These are phyloP conservation scores for Aspergillus campestris DNA, from an alignment of 495 filamentous ascomycete genomes.

Conservation along the genomic window DNA sequence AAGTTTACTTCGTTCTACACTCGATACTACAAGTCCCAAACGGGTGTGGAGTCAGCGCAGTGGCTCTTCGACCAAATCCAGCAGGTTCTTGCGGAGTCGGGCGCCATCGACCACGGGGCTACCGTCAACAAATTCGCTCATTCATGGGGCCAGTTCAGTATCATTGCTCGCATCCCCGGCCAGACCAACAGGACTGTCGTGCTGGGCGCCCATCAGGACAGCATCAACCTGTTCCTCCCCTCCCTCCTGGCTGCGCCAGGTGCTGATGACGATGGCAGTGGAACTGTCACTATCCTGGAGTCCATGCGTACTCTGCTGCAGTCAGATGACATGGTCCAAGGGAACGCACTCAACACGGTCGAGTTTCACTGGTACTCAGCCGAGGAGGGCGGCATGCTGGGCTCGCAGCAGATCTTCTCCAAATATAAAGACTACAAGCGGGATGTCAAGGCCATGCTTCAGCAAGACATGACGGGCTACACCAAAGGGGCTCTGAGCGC, in stretches of 20 bases:
- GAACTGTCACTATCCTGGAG: slow-evolving; percentile 73
- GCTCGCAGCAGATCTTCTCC: slow-evolving; percentile 78
- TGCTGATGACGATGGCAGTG: slow-evolving; percentile 69
- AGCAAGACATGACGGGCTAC: slow-evolving; percentile 98
- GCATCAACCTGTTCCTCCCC: slow-evolving; percentile 85
- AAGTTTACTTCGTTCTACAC: slow-evolving; percentile 77
- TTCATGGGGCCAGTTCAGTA: slow-evolving; percentile 79
- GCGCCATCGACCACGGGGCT: slow-evolving; percentile 60
- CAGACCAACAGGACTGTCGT: slow-evolving; percentile 75
- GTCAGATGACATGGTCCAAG: slow-evolving; percentile 42
- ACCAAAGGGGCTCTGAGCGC: slow-evolving; percentile 74
- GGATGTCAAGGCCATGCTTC: slow-evolving; percentile 93
- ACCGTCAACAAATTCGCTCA: slow-evolving; percentile 68
- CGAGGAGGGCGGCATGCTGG: slow-evolving; percentile 84
- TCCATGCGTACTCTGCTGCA: slow-evolving; percentile 55
- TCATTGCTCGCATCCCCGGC: slow-evolving; percentile 91
- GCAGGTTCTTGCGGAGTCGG: slow-evolving; percentile 56
- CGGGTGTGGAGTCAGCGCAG: slow-evolving; percentile 76
- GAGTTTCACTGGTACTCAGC: slow-evolving; percentile 97
- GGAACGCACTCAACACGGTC: slow-evolving; percentile 63
- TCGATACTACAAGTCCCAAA: slow-evolving; percentile 81
- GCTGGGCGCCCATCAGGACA: slow-evolving; percentile 69
- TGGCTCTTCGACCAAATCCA: slow-evolving; percentile 80
- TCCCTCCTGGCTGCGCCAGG: slow-evolving; percentile 69
- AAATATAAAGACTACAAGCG: slow-evolving; percentile 66